Base-by-base conservation (phyloP, 2,329 filamentous ascomycete species). In the Cladobotryum mycophilum region DNA sequence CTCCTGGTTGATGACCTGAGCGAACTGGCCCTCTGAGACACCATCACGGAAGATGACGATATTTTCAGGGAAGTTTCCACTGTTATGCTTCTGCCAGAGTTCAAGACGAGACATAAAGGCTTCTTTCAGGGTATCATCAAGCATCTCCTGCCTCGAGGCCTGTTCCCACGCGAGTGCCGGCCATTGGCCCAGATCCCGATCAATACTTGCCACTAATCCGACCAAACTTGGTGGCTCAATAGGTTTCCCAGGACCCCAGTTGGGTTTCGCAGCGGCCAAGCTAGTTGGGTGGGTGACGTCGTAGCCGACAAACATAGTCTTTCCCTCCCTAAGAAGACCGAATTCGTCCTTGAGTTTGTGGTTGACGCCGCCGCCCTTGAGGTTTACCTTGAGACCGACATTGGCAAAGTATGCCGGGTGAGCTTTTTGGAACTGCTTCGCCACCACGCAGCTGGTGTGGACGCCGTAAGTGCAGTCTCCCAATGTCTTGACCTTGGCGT, bases 241-340 rank as follows among this genome's bases (percentile, higher is more conserved):
- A 30, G 58, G 59, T 41, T 64, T 62, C 20, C 15, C 20, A 12
- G n/a, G n/a, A n/a, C 15, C 15, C 37, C 15, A 17, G 53, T 37
- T 56, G 20, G 20, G 5, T 20, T 30, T 30, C 4, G 20, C 20
- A 2, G 54, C 33, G n/a, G 64, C 53, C 15, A 78, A 64, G 56
- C 79, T 80, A 5, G 89, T 92, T 0, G 91, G 90, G 60, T 96
- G 91, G 0, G 89, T 95, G 1, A 96, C 90, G 61, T 96, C 91
- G 57, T 93, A 85, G 0, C 91, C 90, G 8, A 95, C 81, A 1
- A 96, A 70, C 84, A 96, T 96, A 0, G 89, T 95, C 58, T 84
- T 84, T 1, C 79, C 80, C 34, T 85, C 76, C 38, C 73, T 71
- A 49, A 90, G 67, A 0, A 89, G 73, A 1, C 75, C 76, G 4